A percentile compares a stretch with the other conserved stretches of the same genome.
phyloP scores from a whole-genome alignment of 495 filamentous ascomycete species.

The Cercophora sp. region DNA sequence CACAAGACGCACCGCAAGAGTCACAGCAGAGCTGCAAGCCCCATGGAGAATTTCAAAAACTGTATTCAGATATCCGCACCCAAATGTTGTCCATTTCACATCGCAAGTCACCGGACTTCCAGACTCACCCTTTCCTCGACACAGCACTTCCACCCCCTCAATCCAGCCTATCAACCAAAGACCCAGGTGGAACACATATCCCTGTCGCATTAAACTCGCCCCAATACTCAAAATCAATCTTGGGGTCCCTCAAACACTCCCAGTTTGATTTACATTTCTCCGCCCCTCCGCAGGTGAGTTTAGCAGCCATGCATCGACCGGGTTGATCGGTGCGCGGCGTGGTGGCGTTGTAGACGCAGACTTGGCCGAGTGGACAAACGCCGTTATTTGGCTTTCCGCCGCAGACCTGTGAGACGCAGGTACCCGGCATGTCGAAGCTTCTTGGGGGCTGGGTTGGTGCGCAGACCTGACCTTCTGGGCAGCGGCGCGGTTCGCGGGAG shows the following conservation, averaged over 20 bases:
- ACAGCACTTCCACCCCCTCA: too few relatives aligned
- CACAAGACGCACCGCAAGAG: too few relatives aligned
- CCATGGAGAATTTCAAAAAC: too few relatives aligned
- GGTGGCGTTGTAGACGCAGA: constrained; percentile 10
- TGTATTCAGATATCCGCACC: too few relatives aligned
- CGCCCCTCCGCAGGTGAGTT: constrained; percentile 1
- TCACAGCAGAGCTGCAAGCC: too few relatives aligned
- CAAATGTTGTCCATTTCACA: too few relatives aligned
- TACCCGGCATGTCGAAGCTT: constrained; percentile 3
- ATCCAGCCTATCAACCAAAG: too few relatives aligned
- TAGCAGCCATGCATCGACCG: not conserved
- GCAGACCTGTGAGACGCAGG: not conserved
- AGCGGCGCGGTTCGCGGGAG: not conserved
- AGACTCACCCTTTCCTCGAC: too few relatives aligned
- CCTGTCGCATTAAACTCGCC: too few relatives aligned
- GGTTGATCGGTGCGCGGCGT: constrained; percentile 2
- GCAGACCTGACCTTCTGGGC: not conserved
- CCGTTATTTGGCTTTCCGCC: not conserved
- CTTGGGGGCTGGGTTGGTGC: not conserved
- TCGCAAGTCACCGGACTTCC: too few relatives aligned
- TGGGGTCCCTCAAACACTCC: constrained; percentile 3
- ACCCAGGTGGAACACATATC: too few relatives aligned
- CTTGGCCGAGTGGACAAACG: not conserved
- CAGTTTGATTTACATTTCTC: not conserved
- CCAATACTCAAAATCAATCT: too few relatives aligned